A percentile compares a stretch with the other conserved stretches of the same genome.
phyloP scores from a whole-genome alignment of 768 basidiomycete genomes.

The Serendipita sp. region DNA sequence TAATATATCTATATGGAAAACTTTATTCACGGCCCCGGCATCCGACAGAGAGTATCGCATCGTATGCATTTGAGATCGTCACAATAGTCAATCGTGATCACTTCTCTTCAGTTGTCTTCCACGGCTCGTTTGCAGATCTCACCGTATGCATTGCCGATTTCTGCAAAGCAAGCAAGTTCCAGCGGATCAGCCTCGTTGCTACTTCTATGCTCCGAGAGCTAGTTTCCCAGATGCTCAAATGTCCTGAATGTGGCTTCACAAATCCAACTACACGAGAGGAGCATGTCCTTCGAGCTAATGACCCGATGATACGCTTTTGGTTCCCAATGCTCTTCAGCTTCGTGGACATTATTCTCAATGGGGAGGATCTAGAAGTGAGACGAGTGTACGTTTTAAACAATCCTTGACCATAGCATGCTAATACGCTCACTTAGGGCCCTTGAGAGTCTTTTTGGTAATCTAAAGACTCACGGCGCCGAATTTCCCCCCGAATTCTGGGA shows the following conservation, averaged over 20 bases:
- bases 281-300: constrained; percentile 26
- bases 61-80: constrained; percentile 90
- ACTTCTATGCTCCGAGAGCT: constrained; percentile 92
- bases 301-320: constrained; percentile 93
- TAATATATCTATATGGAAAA: neutral
- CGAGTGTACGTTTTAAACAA: constrained; percentile 52
- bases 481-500: constrained; percentile 95
- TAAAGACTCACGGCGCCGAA: constrained; percentile 73
- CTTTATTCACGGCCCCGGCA: neutral
- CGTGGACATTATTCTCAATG: constrained; percentile 99
- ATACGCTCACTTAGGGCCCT: constrained; percentile 45
- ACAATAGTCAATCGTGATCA: constrained; percentile 80
- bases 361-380: constrained; percentile 93
- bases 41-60: constrained; percentile 65
- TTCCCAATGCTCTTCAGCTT: constrained; percentile 94
- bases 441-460: constrained; percentile 87
- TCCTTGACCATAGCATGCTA: neutral
- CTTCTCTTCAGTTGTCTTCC: constrained; percentile 75
- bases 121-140: constrained; percentile 90
- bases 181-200: constrained; percentile 90
- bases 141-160: constrained; percentile 98
- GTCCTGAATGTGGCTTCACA: constrained; percentile 43
- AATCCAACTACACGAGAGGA: constrained; percentile 20
- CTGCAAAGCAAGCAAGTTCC: constrained; percentile 98
- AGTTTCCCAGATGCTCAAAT: constrained; percentile 79